phyloP scores from a whole-genome alignment of 768 basidiomycete species.

The Pleurotus pulmonarius region DNA sequence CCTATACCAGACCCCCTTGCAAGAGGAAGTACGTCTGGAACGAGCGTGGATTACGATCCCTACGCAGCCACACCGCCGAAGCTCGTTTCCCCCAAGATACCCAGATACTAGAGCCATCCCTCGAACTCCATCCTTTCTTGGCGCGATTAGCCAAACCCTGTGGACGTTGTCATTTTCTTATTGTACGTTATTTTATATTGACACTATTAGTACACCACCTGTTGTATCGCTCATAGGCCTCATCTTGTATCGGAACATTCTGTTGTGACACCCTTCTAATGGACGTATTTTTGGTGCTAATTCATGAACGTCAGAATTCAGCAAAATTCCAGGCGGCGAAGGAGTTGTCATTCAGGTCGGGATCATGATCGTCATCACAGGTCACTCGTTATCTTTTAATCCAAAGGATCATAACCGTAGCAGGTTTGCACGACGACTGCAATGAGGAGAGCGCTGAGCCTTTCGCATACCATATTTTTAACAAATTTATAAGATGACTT shows the following conservation, averaged over 20 bases:
- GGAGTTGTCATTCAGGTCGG: too few relatives aligned
- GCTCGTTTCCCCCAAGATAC: background rate
- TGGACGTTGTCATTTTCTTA: background rate
- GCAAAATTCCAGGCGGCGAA: too few relatives aligned
- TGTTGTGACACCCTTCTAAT: too few relatives aligned
- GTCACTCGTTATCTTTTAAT: too few relatives aligned
- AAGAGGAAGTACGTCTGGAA: slow-evolving; percentile 25
- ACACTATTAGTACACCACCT: background rate
- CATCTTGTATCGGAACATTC: background rate
- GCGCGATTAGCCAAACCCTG: background rate
- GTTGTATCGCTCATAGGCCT: background rate
- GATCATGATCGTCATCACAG: too few relatives aligned
- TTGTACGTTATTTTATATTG: background rate
- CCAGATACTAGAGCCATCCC: background rate
- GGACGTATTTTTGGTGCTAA: too few relatives aligned
- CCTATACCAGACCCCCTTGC: slow-evolving; percentile 29
- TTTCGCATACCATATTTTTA: too few relatives aligned
- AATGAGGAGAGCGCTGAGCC: too few relatives aligned
- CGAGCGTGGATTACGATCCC: slow-evolving; percentile 32
- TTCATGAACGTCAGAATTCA: too few relatives aligned
- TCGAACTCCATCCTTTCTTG: background rate
- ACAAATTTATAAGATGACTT: too few relatives aligned
- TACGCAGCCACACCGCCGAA: slow-evolving; percentile 24
- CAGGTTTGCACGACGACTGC: too few relatives aligned
- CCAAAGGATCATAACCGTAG: too few relatives aligned